Evolutionary conservation across 495 filamentous ascomycete species (phyloP), one percentile per base, ranked within the genome.

Genomic region (Apiosordaria backusii): DNA sequence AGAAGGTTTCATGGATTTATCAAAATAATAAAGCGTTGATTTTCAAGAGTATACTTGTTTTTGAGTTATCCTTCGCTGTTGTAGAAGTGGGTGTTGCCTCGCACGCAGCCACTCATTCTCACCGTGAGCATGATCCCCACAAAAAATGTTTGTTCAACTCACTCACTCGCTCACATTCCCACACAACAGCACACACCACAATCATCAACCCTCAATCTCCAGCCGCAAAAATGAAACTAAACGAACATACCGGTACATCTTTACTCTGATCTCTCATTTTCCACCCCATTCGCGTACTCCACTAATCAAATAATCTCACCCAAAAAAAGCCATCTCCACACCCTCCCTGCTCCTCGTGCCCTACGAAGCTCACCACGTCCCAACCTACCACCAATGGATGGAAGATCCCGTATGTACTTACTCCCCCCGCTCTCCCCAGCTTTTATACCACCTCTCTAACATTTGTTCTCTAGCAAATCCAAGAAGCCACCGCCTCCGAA

Each of bases 351-450:
- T 95, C 21, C 82, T 97, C 29, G 92, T 97, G 52, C 93, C 93
- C 5, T 97, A 97, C 72, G 91, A 89, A 45, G 77, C 79, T 63
- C 87, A 86, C 77, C 93, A 97, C 79, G 93, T 97, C 40, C 83
- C 82, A 9, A 87, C 81, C 2, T 97, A 97, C 69, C 90, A 96
- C 68, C 78, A 85, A 72, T 97, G 93, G 93, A 97, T 97, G 92
- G 82, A 94, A 82, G 89, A 95, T 70, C 83, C 88, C 64, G 92
- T 94, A 79, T 62, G 74, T 50, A 50, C 4, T 57, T 9, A 52
- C 5, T 6, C 52, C 35, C 13, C 35, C 10, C 9, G 9, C 35
- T 15, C 35, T 2, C 13, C 35, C 35, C 10, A 2, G 22, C n/a
- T 40, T n/a, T 55, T 50, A 52, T 45, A 2, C 55, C 40, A 21